A percentile compares a stretch with the other conserved stretches of the same genome.
These are phyloP conservation scores for Incumbomyces delicatus DNA, from an alignment of 2,329 filamentous ascomycete species.

Conservation along the genomic window DNA sequence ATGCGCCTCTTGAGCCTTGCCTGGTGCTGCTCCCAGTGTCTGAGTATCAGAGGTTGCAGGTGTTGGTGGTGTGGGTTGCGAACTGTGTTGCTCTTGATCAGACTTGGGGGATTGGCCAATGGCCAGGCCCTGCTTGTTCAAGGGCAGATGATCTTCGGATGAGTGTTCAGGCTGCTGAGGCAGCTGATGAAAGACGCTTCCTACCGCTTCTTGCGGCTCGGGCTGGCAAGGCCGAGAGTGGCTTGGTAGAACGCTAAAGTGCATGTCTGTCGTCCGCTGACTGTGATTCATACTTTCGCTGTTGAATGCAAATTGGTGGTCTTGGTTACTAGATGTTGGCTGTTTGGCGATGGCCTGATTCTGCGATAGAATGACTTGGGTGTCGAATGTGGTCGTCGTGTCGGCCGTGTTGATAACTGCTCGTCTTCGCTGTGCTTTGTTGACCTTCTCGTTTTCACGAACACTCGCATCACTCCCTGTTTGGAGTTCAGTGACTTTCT, in stretches of 20 bases:
- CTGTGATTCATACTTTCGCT: neutral
- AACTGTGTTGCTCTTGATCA: neutral
- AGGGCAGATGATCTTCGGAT: neutral
- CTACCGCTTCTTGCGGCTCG: too few species aligned
- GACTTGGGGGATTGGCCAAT: neutral
- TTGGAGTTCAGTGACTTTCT: neutral
- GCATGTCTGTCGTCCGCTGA: too few species aligned
- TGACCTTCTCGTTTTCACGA: neutral
- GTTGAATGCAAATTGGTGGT: neutral
- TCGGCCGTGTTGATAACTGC: neutral
- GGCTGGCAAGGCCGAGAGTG: neutral
- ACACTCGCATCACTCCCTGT: too few species aligned
- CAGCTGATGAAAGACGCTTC: too few species aligned
- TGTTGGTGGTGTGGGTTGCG: neutral
- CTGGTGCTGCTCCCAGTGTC: neutral
- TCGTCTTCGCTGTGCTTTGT: neutral
- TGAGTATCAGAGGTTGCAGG: neutral
- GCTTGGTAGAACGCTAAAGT: neutral
- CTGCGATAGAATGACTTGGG: neutral
- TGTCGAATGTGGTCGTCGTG: neutral
- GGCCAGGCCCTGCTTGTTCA: neutral
- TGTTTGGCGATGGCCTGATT: conserved; percentile 3
- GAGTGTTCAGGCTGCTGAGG: neutral
- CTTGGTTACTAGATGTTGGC: neutral
- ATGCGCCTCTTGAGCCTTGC: neutral